phyloP scores from a whole-genome alignment of 345 rosid species.

The Syzygium grande region DNA sequence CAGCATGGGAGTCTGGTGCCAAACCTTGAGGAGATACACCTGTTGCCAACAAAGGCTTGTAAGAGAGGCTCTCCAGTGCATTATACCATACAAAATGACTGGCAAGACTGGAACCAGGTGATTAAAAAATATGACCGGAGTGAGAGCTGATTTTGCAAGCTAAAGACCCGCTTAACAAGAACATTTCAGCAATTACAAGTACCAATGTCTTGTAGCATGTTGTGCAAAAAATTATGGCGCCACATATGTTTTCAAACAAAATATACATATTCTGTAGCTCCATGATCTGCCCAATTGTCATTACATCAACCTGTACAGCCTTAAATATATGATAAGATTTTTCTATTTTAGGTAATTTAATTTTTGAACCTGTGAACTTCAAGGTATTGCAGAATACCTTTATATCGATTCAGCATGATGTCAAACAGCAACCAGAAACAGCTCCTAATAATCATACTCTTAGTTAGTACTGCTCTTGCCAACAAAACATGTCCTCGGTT shows the following conservation, averaged over 20 bases:
- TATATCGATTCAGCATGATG: neutral
- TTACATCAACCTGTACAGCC: neutral
- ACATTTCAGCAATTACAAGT: neutral
- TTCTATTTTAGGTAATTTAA: neutral
- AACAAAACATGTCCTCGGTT: neutral
- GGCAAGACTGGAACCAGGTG: neutral
- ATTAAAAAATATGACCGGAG: neutral
- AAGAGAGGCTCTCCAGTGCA: neutral
- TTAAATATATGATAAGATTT: neutral
- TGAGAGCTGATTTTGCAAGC: neutral
- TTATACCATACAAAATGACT: neutral
- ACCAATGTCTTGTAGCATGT: neutral
- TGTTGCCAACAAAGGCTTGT: conserved; percentile 11
- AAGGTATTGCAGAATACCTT: neutral
- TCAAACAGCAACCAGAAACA: neutral
- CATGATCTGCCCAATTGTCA: neutral
- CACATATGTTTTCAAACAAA: neutral
- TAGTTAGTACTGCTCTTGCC: neutral
- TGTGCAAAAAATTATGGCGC: neutral
- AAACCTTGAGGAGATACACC: conserved; percentile 21
- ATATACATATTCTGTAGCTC: neutral
- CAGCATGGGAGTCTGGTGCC: conserved; percentile 14
- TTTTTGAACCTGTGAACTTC: neutral
- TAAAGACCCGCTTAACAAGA: neutral
- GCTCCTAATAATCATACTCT: neutral